A percentile compares a stretch with the other conserved stretches of the same genome.
These are phyloP conservation scores for Beta macrorhiza DNA, from an alignment of 179 eudicot genomes.

Conservation along the genomic window DNA sequence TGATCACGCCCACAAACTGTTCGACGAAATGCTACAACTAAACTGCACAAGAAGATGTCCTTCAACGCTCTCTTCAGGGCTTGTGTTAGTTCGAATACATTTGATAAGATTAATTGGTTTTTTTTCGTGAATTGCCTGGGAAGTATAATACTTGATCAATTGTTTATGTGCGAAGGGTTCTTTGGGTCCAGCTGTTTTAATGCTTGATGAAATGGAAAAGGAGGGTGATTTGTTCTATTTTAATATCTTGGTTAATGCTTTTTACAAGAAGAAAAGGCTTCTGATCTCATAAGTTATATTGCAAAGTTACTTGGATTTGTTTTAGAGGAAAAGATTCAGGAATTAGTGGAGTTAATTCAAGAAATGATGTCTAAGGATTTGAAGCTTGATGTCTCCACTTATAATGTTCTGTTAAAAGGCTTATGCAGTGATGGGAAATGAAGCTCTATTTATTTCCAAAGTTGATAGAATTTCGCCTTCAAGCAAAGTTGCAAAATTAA, in stretches of 20 bases:
- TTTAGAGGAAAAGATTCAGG: conserved; percentile 30
- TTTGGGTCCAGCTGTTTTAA: conserved; percentile 33
- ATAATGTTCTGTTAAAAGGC: conserved; percentile 46
- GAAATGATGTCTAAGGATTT: conserved; percentile 40
- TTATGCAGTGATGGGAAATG: conserved; percentile 40
- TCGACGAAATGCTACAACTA: conserved; percentile 66
- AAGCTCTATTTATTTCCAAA: too few relatives aligned
- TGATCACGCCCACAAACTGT: conserved; percentile 57
- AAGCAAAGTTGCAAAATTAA: too few relatives aligned
- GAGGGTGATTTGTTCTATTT: conserved; percentile 50
- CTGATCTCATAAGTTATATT: conserved; percentile 50
- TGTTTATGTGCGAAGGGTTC: conserved; percentile 46
- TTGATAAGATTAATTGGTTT: conserved; percentile 34
- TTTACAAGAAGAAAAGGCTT: conserved; percentile 38
- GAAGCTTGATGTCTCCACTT: conserved; percentile 46
- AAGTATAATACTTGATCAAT: conserved; percentile 52
- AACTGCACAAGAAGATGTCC: conserved; percentile 42
- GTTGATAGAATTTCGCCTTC: too few relatives aligned
- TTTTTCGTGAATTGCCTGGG: conserved; percentile 41
- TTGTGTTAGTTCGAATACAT: conserved; percentile 44
- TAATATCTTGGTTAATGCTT: conserved; percentile 41
- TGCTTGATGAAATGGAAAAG: conserved; percentile 48
- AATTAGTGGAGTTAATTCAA: conserved; percentile 41
- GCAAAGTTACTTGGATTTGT: conserved; percentile 48
- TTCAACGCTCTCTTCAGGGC: conserved; percentile 61